Evolutionary conservation across 225 moss, liverwort and hornwort genomes (phyloP).

Genomic region (Climacium dendroides): DNA sequence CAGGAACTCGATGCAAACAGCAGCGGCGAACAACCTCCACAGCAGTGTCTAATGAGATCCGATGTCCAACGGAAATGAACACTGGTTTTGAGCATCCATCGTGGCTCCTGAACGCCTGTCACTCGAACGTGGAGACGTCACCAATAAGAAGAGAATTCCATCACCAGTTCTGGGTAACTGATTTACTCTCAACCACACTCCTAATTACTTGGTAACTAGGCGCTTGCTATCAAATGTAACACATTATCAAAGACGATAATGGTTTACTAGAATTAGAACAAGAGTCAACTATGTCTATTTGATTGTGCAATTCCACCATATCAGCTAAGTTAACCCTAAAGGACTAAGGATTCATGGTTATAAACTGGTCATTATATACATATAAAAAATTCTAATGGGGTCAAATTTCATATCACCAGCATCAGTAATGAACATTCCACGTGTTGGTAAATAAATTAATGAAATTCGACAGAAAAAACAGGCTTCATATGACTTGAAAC

Average conservation of each 20-base stretch:
- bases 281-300: background rate
- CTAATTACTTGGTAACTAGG: background rate
- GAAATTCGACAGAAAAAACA: background rate
- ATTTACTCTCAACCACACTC: background rate
- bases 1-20: conserved; percentile 78
- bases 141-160: background rate
- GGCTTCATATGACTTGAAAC: background rate
- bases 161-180: background rate
- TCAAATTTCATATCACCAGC: background rate
- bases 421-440: background rate
- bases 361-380: background rate
- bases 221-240: background rate
- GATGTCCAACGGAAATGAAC: conserved; percentile 79
- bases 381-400: too few species aligned
- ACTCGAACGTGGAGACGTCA: background rate
- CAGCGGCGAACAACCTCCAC: conserved; percentile 61
- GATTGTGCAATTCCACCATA: background rate
- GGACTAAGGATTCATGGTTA: background rate
- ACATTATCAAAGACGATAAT: background rate
- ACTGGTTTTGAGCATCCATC: conserved; percentile 82
- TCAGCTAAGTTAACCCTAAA: background rate
- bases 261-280: background rate
- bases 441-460: background rate
- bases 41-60: conserved; percentile 76
- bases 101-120: conserved; percentile 81